Percentiles rank a stretch among this genome's conserved stretches.
phyloP scores from a whole-genome alignment of 1,284 basidiomycete species.

The Apiotrichum veenhuisii region DNA sequence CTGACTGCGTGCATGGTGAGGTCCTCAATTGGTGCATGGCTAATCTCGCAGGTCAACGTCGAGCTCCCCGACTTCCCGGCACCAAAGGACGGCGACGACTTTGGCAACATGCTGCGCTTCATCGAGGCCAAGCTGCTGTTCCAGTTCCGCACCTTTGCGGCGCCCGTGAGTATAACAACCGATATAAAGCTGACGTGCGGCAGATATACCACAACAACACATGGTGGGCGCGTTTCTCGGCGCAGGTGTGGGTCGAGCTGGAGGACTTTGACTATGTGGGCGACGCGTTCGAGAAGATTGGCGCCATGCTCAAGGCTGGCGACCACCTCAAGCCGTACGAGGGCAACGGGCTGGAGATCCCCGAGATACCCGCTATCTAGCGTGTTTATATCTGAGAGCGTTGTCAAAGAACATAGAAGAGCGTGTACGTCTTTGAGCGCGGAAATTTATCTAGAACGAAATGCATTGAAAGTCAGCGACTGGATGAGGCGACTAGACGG shows the following conservation, averaged over 20 bases:
- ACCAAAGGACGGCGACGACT: constrained; percentile 23
- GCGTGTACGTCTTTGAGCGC: neutral
- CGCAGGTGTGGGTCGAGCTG: constrained; percentile 64
- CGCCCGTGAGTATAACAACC: constrained; percentile 21
- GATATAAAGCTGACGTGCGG: neutral
- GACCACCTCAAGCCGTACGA: constrained; percentile 6
- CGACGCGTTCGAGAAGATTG: constrained; percentile 31
- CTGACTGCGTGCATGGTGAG: constrained; percentile 70
- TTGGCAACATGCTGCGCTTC: constrained; percentile 22
- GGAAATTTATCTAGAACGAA: neutral
- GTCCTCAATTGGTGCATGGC: constrained; percentile 10
- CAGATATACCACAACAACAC: constrained; percentile 57
- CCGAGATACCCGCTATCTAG: no score
- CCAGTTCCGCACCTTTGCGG: constrained; percentile 30
- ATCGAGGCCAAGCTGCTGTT: constrained; percentile 33
- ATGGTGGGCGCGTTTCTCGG: constrained; percentile 69
- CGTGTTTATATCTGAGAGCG: no score
- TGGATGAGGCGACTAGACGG: neutral
- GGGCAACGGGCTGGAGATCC: neutral
- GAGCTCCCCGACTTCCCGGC: constrained; percentile 38
- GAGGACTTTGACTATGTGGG: constrained; percentile 45
- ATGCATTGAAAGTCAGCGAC: no score
- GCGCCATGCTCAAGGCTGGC: constrained; percentile 22
- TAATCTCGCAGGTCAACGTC: constrained; percentile 44
- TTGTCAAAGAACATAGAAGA: neutral